A percentile compares a stretch with the other conserved stretches of the same genome.
Evolutionary conservation across 225 moss, liverwort and hornwort genomes (phyloP).

Genomic region (Physcomitrium patens): DNA sequence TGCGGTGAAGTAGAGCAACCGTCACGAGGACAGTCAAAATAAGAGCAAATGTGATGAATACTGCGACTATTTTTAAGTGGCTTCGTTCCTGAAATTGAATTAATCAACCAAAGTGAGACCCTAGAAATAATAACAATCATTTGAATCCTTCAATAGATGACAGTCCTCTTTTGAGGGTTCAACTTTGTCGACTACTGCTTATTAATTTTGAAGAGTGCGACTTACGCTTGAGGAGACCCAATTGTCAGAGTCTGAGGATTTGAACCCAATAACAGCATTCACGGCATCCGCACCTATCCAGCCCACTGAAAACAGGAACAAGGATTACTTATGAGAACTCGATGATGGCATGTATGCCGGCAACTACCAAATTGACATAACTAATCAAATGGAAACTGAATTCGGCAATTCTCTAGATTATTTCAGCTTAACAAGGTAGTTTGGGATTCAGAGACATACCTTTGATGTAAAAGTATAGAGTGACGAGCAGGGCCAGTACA

Average conservation of each 20-base stretch:
- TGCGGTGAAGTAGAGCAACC: conserved; percentile 74
- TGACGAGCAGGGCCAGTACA: conserved; percentile 66
- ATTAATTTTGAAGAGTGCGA: not conserved
- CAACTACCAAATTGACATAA: not conserved
- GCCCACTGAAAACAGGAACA: conserved; percentile 55
- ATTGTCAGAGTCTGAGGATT: conserved; percentile 42
- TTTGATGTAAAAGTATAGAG: conserved; percentile 82
- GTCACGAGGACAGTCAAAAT: conserved; percentile 64
- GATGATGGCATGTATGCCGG: not conserved
- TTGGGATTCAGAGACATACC: conserved; percentile 32
- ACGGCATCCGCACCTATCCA: conserved; percentile 90
- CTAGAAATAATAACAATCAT: too few species aligned
- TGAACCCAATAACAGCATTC: conserved; percentile 69
- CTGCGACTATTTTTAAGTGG: conserved; percentile 79
- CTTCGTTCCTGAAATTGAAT: conserved; percentile 65
- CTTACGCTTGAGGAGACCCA: conserved; percentile 51
- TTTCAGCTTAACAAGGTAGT: too few species aligned
- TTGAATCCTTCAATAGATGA: too few species aligned
- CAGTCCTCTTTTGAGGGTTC: too few species aligned
- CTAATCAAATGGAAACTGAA: not conserved
- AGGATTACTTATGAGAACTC: not conserved
- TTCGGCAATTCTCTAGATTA: too few species aligned
- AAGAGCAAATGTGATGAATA: conserved; percentile 69
- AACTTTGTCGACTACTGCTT: too few species aligned
- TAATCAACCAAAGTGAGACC: too few species aligned